phyloP scores from a whole-genome alignment of 345 rosid genomes.

The Erysimum cheiranthoides region DNA sequence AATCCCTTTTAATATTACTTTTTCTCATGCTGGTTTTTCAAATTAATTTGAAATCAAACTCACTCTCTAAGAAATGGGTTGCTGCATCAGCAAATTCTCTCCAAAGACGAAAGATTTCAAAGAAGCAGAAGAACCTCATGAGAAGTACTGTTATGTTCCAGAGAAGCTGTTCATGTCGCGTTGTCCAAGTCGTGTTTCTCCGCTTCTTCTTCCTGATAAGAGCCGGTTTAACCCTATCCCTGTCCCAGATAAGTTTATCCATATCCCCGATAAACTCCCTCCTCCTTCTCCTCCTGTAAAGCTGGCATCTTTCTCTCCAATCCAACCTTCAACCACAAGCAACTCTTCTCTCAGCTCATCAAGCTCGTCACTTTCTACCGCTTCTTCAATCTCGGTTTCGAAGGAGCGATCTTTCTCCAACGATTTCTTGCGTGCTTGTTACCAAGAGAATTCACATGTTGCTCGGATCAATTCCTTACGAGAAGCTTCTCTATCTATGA shows the following conservation, averaged over 20 bases:
- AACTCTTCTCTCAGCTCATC: slow-evolving; percentile 51
- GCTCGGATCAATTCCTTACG: slow-evolving; percentile 66
- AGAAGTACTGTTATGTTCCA: slow-evolving; percentile 53
- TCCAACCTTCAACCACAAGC: slow-evolving; percentile 43
- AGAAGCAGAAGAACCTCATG: slow-evolving; percentile 45
- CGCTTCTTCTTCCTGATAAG: slow-evolving; percentile 39
- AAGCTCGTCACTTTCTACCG: slow-evolving; percentile 52
- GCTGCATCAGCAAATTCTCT: slow-evolving; percentile 79
- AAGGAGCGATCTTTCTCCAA: slow-evolving; percentile 83
- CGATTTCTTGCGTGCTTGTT: slow-evolving; percentile 78
- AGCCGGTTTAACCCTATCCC: slow-evolving; percentile 26
- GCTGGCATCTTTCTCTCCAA: slow-evolving; percentile 45
- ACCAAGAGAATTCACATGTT: slow-evolving; percentile 77
- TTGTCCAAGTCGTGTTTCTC: slow-evolving; percentile 45
- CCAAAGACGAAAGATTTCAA: slow-evolving; percentile 43
- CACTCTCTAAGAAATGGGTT: slow-evolving; percentile 61
- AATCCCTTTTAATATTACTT: neutral
- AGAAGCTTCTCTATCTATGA: slow-evolving; percentile 49
- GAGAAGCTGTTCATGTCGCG: slow-evolving; percentile 60
- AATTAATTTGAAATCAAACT: slow-evolving; percentile 22
- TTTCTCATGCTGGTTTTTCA: neutral
- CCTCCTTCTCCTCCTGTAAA: slow-evolving; percentile 56
- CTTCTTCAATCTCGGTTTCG: slow-evolving; percentile 53
- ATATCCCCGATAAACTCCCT: slow-evolving; percentile 51
- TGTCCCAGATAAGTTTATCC: slow-evolving; percentile 48